Conservation (phyloP, 768 basidiomycete genomes). For the Boletus eberwhitei region DNA sequence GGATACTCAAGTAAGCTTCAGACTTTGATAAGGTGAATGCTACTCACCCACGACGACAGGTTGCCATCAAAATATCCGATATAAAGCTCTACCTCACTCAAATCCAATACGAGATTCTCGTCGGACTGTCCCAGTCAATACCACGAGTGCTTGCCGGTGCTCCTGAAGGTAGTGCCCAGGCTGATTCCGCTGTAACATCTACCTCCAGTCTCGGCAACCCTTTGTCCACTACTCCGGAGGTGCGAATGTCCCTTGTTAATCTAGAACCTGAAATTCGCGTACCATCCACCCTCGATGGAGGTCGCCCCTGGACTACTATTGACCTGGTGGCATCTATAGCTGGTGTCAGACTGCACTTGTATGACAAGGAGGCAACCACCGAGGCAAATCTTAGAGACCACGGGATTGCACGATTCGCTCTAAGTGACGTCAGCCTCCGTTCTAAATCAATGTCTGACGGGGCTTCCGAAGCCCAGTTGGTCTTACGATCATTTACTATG, state of each 20-base stretch:
- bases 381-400: conserved; percentile 62
- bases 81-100: conserved; percentile 83
- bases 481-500: conserved; percentile 89
- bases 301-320: conserved; percentile 56
- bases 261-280: conserved; percentile 57
- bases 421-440: conserved; percentile 75
- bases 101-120: conserved; percentile 71
- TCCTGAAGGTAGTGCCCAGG: conserved; percentile 40
- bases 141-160: conserved; percentile 56
- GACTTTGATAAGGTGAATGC: not conserved
- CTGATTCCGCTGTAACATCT: conserved; percentile 23
- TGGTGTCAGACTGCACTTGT: conserved; percentile 81
- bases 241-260: conserved; percentile 12
- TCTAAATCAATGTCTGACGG: conserved; percentile 81
- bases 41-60: conserved; percentile 38
- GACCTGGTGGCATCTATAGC: conserved; percentile 72
- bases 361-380: conserved; percentile 60
- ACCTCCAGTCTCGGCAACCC: conserved; percentile 2
- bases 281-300: conserved; percentile 20
- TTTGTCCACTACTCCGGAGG: not conserved
- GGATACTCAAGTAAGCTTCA: conserved; percentile 63
- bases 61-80: conserved; percentile 73
- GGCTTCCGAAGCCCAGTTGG: conserved; percentile 81
- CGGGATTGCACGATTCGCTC: conserved; percentile 81
- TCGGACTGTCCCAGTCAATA: conserved; percentile 64